Percentiles rank a stretch among this genome's conserved stretches.
Evolutionary conservation across 73 alveolate species (phyloP).

Genomic region (Tetrahymena thermophila): DNA sequence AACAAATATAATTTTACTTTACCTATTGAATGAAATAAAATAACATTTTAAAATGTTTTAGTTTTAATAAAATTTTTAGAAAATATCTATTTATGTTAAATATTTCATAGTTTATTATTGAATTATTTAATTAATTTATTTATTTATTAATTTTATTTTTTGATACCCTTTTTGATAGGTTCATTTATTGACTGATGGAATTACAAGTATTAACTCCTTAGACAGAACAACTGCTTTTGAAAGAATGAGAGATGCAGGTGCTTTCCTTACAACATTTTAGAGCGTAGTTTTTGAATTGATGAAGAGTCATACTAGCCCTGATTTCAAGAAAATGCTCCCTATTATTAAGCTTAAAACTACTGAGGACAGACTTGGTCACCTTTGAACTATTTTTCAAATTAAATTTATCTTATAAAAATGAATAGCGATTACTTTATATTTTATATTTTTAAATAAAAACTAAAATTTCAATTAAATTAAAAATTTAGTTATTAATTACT

Average conservation of each 20-base stretch:
- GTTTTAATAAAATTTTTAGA: too few species aligned
- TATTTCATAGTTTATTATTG: too few species aligned
- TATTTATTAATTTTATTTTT: neutral
- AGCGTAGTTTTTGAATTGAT: slow-evolving; percentile 16
- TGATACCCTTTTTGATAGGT: neutral
- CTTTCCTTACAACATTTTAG: neutral
- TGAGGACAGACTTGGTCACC: neutral
- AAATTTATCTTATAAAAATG: neutral
- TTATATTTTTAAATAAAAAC: too few species aligned
- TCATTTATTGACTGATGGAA: slow-evolving; percentile 29
- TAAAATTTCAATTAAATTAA: too few species aligned
- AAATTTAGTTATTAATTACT: too few species aligned
- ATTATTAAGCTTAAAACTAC: slow-evolving; percentile 1
- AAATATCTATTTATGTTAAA: too few species aligned
- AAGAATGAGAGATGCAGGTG: slow-evolving; percentile 9
- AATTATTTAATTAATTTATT: too few species aligned
- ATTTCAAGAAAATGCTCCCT: slow-evolving; percentile 17
- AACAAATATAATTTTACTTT: too few species aligned
- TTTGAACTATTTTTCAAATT: neutral
- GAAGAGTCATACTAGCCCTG: neutral
- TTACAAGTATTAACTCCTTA: slow-evolving; percentile 14
- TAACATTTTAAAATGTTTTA: too few species aligned
- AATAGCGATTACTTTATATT: neutral
- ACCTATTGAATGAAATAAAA: too few species aligned
- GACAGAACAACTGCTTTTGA: slow-evolving; percentile 8